phyloP scores from a whole-genome alignment of 2,329 filamentous ascomycete genomes.

The Hawksworthiomyces lignivorus region DNA sequence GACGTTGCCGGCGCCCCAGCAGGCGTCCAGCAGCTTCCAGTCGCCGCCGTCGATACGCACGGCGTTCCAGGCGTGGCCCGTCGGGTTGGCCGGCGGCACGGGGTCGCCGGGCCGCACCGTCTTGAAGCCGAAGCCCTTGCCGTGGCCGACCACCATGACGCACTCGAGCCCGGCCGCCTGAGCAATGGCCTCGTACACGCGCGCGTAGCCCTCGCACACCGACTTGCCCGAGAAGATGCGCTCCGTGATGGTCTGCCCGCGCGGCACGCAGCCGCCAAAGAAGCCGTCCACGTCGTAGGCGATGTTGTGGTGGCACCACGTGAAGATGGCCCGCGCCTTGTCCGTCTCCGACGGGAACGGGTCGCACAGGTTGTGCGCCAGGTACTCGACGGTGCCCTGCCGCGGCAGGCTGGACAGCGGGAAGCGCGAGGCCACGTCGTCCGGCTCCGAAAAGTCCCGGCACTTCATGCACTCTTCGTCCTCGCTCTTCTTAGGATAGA shows the following conservation, averaged over 20 bases:
- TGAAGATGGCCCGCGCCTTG: conserved; percentile 87
- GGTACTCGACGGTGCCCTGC: conserved; percentile 57
- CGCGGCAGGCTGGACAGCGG: conserved; percentile 64
- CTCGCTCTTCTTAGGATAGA: conserved; percentile 7
- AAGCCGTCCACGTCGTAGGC: conserved; percentile 75
- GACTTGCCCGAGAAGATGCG: conserved; percentile 72
- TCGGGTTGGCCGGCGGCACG: conserved; percentile 54
- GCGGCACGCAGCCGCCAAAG: conserved; percentile 61
- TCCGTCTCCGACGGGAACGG: conserved; percentile 78
- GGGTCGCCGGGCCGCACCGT: conserved; percentile 55
- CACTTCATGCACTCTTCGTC: conserved; percentile 63
- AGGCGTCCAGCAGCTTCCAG: conserved; percentile 88
- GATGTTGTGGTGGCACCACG: conserved; percentile 93
- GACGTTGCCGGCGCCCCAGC: conserved; percentile 83
- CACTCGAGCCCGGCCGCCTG: conserved; percentile 71
- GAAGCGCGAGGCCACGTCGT: conserved; percentile 69
- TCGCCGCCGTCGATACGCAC: conserved; percentile 77
- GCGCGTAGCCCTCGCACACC: conserved; percentile 88
- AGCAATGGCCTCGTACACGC: conserved; percentile 72
- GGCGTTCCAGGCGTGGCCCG: conserved; percentile 85
- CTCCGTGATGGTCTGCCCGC: conserved; percentile 56
- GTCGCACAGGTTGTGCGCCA: conserved; percentile 69
- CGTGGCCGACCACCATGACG: conserved; percentile 66
- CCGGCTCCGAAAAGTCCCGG: conserved; percentile 78
- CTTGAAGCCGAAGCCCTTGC: conserved; percentile 74